Evolutionary conservation across 2,329 filamentous ascomycete genomes (phyloP), one percentile per base, ranked within the genome.

Genomic region (Trichocomaceae sp.): DNA sequence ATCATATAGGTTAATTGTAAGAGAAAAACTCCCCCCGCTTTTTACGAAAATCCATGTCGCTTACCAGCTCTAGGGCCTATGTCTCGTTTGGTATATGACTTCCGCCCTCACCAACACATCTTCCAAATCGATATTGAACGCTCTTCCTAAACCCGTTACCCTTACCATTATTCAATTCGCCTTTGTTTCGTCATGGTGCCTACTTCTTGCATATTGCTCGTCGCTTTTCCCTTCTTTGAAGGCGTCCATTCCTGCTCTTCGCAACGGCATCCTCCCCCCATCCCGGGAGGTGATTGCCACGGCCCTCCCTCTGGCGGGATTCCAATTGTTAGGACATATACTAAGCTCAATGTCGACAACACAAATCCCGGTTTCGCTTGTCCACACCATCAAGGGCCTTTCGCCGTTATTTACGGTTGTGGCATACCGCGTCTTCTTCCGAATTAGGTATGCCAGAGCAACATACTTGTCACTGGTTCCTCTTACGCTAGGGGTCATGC

Each of bases 311-410:
- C 78, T 99, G 33, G 92, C 93, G 1, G 80, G 87, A 26, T 99
- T 99, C 71, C 91, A 96, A 71, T 88, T 99, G 50, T 87, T 86
- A 35, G 93, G 93, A 5, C 93, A 99, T 72, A 87, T 99, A 41
- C 78, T 97, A 45, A 96, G 89, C 70, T 95, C 92, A 5, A 93
- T 90, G 60, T 92, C 93, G 26, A 99, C 92, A 31, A 87, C 90
- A 50, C 88, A 90, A 69, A 97, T 99, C 53, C 92, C 93, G 0
- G 93, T 99, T 1, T 97, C 93, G 6, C 81, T 99, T 35, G 93
- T 99, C 3, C 93, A 99, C 72, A 99, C 93, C 1, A 97, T 99
- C 74, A 99, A 99, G 75, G 93, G 93, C 7, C 83, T 99, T 23
- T 97, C 92, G 2, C 93, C 93, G 3, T 78, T 99, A 7, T 95